Conservation (phyloP, 805 yeast genomes). For the Starmera pachycereana region DNA sequence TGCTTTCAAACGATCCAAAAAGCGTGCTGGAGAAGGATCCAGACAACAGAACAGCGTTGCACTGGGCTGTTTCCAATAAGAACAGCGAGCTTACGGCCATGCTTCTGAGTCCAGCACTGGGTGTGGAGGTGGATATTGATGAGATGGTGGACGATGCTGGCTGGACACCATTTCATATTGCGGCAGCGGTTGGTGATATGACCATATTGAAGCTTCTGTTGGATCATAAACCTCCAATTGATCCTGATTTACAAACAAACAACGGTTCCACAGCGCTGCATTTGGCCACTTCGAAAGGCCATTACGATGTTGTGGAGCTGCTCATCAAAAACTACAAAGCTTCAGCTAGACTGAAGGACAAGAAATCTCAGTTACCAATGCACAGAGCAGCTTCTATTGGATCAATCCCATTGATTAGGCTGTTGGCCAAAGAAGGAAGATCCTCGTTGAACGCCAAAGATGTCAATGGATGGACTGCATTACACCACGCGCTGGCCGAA, state of each 20-base stretch:
- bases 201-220: conserved; percentile 42
- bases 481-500: conserved; percentile 87
- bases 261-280: conserved; percentile 70
- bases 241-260: conserved; percentile 50
- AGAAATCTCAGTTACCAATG: conserved; percentile 52
- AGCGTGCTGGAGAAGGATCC: conserved; percentile 41
- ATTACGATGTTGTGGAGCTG: conserved; percentile 39
- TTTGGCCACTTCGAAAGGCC: conserved; percentile 64
- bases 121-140: conserved; percentile 48
- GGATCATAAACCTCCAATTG: conserved; percentile 40
- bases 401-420: conserved; percentile 40
- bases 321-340: conserved; percentile 48
- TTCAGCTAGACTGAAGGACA: conserved; percentile 57
- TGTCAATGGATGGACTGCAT: conserved; percentile 68
- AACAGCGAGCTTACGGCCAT: conserved; percentile 40
- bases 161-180: conserved; percentile 85
- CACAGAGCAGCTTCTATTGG: conserved; percentile 84
- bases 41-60: conserved; percentile 73
- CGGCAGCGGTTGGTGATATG: conserved; percentile 61
- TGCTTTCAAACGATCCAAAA: conserved; percentile 36
- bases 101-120: conserved; percentile 27
- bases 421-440: conserved; percentile 40
- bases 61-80: conserved; percentile 77
- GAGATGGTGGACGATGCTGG: conserved; percentile 64
- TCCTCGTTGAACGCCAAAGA: conserved; percentile 66